phyloP scores from a whole-genome alignment of 164 flowering plant genomes.

The Liquidambar formosana region DNA sequence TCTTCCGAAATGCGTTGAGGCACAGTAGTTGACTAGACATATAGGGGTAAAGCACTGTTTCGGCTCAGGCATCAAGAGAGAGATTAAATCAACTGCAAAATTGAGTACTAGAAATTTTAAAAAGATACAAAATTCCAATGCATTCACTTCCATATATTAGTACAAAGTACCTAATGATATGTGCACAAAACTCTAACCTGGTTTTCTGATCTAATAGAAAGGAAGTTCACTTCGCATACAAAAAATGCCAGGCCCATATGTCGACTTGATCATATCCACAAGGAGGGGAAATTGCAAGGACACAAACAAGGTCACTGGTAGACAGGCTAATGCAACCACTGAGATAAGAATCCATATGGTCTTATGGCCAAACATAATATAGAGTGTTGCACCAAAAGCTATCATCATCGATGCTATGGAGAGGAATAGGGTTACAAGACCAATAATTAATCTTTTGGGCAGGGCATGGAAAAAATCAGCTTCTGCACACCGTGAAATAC shows the following conservation, averaged over 20 bases:
- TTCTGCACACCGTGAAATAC: constrained; percentile 27
- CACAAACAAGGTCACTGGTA: constrained; percentile 13
- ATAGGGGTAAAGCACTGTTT: no score
- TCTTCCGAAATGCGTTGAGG: no score
- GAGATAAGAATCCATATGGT: constrained; percentile 1
- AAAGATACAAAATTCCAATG: no score
- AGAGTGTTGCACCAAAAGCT: constrained; percentile 11
- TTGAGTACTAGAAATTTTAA: no score
- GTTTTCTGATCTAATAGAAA: not conserved
- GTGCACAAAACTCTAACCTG: no score
- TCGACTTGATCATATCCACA: constrained; percentile 5
- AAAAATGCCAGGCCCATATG: constrained; percentile 8
- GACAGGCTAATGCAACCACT: not conserved
- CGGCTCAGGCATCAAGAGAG: no score
- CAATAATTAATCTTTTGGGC: constrained; percentile 19
- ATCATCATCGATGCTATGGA: constrained; percentile 23
- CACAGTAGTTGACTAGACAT: no score
- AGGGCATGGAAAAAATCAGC: constrained; percentile 22
- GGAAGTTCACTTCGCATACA: not conserved
- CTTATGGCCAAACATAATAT: not conserved
- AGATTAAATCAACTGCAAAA: no score
- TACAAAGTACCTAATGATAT: no score
- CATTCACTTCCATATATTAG: no score
- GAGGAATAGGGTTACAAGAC: constrained; percentile 12
- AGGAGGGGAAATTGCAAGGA: constrained; percentile 12